phyloP scores from a whole-genome alignment of 345 rosid genomes.

The Theobroma cacao region DNA sequence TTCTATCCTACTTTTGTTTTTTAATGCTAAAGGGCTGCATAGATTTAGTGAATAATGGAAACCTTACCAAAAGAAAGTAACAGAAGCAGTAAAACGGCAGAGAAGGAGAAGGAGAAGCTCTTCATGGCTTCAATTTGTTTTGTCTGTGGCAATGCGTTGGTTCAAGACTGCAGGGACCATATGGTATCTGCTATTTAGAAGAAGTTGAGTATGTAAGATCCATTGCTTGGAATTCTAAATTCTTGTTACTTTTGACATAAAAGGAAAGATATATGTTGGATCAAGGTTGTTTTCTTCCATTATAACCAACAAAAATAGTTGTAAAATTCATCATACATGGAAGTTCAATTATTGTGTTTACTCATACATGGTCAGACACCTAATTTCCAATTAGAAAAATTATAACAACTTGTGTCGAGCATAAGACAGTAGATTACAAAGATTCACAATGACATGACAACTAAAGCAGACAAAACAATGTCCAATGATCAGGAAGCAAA shows the following conservation, averaged over 20 bases:
- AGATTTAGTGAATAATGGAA: neutral
- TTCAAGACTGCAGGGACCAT: neutral
- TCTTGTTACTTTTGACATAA: neutral
- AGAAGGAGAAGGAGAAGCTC: neutral
- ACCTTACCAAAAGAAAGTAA: conserved; percentile 1
- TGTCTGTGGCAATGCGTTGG: neutral
- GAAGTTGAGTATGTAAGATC: neutral
- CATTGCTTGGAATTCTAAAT: neutral
- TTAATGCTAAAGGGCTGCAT: neutral
- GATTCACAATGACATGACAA: no score
- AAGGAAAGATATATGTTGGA: neutral
- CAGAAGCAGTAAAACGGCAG: neutral
- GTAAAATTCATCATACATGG: neutral
- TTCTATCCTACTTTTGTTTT: neutral
- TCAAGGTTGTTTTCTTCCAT: neutral
- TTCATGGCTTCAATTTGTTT: neutral
- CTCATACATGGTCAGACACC: neutral
- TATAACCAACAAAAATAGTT: neutral
- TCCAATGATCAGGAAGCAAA: no score
- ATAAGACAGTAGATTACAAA: no score
- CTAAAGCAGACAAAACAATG: no score
- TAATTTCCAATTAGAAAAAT: no score
- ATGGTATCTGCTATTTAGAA: neutral
- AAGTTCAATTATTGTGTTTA: neutral
- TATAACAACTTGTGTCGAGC: no score